Conservation (phyloP, 2,329 filamentous ascomycete genomes). For the Ilyonectria mors-panacis region DNA sequence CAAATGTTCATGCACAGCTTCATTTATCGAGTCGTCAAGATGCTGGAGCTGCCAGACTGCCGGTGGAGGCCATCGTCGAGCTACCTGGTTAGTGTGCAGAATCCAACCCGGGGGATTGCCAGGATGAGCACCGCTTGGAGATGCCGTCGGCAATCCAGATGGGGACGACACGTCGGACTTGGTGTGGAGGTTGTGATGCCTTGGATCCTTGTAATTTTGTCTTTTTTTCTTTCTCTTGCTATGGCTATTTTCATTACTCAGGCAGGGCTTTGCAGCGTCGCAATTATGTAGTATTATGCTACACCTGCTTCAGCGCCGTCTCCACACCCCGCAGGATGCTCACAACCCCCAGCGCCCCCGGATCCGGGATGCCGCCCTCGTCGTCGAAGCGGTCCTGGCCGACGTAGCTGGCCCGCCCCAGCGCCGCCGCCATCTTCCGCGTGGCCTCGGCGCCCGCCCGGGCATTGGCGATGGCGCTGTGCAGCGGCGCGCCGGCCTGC, state of each 20-base stretch:
- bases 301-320: slow-evolving; percentile 15
- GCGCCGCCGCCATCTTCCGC: slow-evolving; percentile 80
- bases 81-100: background rate
- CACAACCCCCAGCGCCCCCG: slow-evolving; percentile 66
- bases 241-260: background rate
- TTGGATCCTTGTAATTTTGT: slow-evolving; percentile 12
- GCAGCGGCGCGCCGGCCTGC: slow-evolving; percentile 62
- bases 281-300: background rate
- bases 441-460: slow-evolving; percentile 71
- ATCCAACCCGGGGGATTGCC: background rate
- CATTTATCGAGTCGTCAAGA: background rate
- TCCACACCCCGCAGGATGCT: slow-evolving; percentile 42
- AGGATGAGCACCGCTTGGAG: slow-evolving; percentile 26
- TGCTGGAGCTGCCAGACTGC: background rate
- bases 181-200: background rate
- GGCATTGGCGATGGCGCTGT: slow-evolving; percentile 54
- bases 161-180: slow-evolving; percentile 6
- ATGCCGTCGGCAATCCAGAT: slow-evolving; percentile 32
- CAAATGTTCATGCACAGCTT: background rate
- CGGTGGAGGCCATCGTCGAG: background rate
- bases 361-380: slow-evolving; percentile 69
- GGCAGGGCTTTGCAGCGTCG: background rate
- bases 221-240: background rate
- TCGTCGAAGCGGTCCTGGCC: slow-evolving; percentile 76
- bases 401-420: slow-evolving; percentile 83